Evolutionary conservation across 306 rosid species (phyloP).

Genomic region (Medicago arabica): DNA sequence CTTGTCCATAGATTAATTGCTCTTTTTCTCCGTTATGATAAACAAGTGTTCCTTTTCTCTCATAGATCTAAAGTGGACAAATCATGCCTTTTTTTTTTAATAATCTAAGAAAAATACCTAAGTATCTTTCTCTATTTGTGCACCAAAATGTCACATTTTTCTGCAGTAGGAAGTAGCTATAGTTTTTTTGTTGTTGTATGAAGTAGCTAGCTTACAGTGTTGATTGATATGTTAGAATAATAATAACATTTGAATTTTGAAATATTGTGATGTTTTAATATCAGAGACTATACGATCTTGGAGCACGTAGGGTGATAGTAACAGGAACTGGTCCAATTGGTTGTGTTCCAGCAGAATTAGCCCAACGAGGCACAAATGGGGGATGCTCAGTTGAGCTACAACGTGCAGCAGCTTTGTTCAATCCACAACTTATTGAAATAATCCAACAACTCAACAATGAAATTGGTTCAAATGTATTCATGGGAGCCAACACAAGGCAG

Average conservation of each 20-base stretch:
- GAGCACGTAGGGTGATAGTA: conserved; percentile 77
- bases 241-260: conserved; percentile 8
- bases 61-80: too few relatives aligned
- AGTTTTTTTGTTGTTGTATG: too few relatives aligned
- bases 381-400: conserved; percentile 63
- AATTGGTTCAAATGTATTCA: conserved; percentile 62
- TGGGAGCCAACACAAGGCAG: conserved; percentile 60
- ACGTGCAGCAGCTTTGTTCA: conserved; percentile 61
- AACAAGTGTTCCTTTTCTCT: too few relatives aligned
- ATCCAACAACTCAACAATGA: conserved; percentile 51
- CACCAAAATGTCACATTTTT: too few relatives aligned
- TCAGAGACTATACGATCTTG: conserved; percentile 61
- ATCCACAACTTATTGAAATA: conserved; percentile 69
- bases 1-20: not conserved
- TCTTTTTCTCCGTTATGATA: too few relatives aligned
- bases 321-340: conserved; percentile 92
- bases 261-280: not conserved
- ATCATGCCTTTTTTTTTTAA: too few relatives aligned
- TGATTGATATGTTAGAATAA: not conserved
- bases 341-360: conserved; percentile 90
- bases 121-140: too few relatives aligned
- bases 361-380: conserved; percentile 56
- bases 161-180: too few relatives aligned
- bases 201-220: too few relatives aligned
- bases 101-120: too few relatives aligned